Evolutionary conservation across 75 land plant species (phyloP), one percentile per base, ranked within the genome.

Genomic region (Cryptomeria japonica): DNA sequence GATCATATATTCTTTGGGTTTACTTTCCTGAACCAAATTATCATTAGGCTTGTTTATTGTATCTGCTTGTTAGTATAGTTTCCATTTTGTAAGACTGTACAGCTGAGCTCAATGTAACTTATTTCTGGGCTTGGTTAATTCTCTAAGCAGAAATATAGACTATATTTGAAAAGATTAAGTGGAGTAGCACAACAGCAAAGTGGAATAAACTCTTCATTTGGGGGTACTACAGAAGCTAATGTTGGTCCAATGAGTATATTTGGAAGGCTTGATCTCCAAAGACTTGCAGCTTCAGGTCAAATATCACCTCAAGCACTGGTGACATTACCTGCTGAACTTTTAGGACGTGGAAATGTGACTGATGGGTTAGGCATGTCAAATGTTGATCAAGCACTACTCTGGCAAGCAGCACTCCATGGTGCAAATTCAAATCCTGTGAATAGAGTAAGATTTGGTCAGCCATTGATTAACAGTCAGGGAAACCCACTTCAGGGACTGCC

Each of bases 101-200:
- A 41, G 22, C 14, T 82, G 32, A 82, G 84, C 51, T 44, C 32
- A 44, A 44, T 82, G 84, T 46, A 82, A 25, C 49, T 44, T 44
- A 38, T 82, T 46, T 11, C 46, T 12, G 13, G 83, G 37, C 49
- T 28, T 77, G 25, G 12, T 5, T 46, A 25, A 76, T 77, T 61
- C 64, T 53, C 68, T 87, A 68, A 88, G 92, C 96, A 97, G 99
- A 97, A 97, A 89, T 97, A 92, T 55, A 92, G 98, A 41, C 89
- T 97, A 19, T 96, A 97, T 88, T 85, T 97, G 87, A 97, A 92
- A 89, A 92, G 99, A 87, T 61, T 97, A 70, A 96, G 95, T 91
- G 99, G 96, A 70, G 96, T 92, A 28, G 87, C 95, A 85, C 95
- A 93, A 86, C 97, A 97, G 31, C 95, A 93, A 78, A 87, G 90